Conservation (phyloP, 1,284 basidiomycete species). For the Polyporus tsugae region DNA sequence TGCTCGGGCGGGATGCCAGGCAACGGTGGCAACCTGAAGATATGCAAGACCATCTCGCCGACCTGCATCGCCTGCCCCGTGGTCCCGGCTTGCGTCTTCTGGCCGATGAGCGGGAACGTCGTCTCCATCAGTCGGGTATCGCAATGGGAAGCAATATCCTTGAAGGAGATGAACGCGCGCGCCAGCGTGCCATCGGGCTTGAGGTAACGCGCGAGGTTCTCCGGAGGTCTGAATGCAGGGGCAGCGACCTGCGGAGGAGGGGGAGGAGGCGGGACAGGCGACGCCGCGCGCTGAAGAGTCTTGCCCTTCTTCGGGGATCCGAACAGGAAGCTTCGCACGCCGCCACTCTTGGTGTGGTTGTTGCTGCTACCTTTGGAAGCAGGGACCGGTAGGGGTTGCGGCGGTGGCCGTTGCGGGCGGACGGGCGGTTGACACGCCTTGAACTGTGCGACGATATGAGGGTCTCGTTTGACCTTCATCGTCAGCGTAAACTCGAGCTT, state of each 20-base stretch:
- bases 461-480: conserved; percentile 83
- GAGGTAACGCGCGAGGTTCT: conserved; percentile 85
- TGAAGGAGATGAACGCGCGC: conserved; percentile 86
- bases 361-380: conserved; percentile 52
- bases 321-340: conserved; percentile 80
- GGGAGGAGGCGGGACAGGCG: conserved; percentile 45
- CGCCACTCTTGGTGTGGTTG: conserved; percentile 37
- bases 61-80: conserved; percentile 67
- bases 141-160: conserved; percentile 82
- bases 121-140: conserved; percentile 87
- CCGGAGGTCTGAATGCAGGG: conserved; percentile 50
- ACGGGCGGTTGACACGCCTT: conserved; percentile 65
- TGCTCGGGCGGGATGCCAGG: conserved; percentile 82
- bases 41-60: conserved; percentile 85
- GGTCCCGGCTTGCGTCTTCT: conserved; percentile 66
- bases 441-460: conserved; percentile 80
- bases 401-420: conserved; percentile 48
- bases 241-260: conserved; percentile 40
- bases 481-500: conserved; percentile 92
- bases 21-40: conserved; percentile 90
- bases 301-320: conserved; percentile 75
- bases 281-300: conserved; percentile 40
- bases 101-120: conserved; percentile 83
- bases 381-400: conserved; percentile 51
- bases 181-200: conserved; percentile 84